These are phyloP conservation scores for Quillaja saponaria DNA, from an alignment of 306 rosid genomes.

Conservation along the genomic window DNA sequence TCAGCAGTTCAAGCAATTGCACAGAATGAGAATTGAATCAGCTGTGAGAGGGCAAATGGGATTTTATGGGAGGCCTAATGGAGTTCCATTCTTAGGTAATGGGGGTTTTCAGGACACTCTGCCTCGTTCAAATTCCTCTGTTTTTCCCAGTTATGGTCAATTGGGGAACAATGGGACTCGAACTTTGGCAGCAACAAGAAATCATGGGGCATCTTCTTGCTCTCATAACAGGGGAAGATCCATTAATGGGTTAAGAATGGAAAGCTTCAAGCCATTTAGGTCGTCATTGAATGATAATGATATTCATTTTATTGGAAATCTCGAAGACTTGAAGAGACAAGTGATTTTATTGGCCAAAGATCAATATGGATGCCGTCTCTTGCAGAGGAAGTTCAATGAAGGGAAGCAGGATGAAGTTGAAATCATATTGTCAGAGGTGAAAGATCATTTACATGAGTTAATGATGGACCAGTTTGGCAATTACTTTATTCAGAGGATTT, in stretches of 20 bases:
- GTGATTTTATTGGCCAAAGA: slow-evolving; percentile 24
- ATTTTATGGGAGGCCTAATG: neutral
- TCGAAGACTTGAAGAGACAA: slow-evolving; percentile 11
- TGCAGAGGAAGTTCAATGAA: slow-evolving; percentile 3
- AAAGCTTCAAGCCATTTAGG: neutral
- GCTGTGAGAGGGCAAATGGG: neutral
- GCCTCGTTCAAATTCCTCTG: no score
- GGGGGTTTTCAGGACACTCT: no score
- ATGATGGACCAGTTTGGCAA: slow-evolving; percentile 29
- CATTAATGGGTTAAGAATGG: no score
- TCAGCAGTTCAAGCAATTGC: neutral
- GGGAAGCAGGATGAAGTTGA: neutral
- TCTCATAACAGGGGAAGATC: no score
- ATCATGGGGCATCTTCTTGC: no score
- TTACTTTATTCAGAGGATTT: slow-evolving; percentile 25
- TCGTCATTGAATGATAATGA: neutral
- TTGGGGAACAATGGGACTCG: no score
- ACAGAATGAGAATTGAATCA: neutral
- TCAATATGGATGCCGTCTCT: neutral
- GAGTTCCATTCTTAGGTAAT: neutral
- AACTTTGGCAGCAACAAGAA: no score
- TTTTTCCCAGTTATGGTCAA: no score
- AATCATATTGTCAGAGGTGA: slow-evolving; percentile 6
- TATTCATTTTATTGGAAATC: neutral
- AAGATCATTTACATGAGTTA: slow-evolving; percentile 1